Evolutionary conservation across 805 yeast genomes (phyloP), one percentile per base, ranked within the genome.

Genomic region (Wickerhamomyces canadensis): DNA sequence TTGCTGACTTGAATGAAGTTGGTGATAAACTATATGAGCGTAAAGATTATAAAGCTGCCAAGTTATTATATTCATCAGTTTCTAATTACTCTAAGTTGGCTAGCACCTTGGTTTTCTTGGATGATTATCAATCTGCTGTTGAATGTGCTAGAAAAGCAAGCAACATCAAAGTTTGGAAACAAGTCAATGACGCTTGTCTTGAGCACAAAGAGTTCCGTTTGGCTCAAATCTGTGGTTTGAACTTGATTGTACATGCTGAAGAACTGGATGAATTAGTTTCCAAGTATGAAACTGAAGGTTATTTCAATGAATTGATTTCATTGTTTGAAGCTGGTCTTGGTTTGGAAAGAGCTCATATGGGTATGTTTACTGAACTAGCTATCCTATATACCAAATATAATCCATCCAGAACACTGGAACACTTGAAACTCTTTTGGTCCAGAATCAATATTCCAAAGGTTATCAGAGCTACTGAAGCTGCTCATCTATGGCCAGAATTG

Each of bases 111-210:
- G 98, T 93, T 25, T 88, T 80, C 68, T 70, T 93, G 55, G 80
- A 78, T 38, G 97, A 93, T 60, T 89, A 87, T 62, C 97, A 93
- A 67, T 79, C 86, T 39, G 98, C 98, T 35, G 98, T 93, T 45
- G 98, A 93, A 58, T 88, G 97, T 64, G 98, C 98, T 17, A 84
- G 98, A 71, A 93, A 91, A 67, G 98, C 98, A 3, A 84, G 95
- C 25, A 88, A 87, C 62, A 77, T 83, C 43, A 75, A 74, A 56
- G 98, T 93, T 28, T 93, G 98, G 98, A 93, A 88, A 65, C 94
- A 89, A 65, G 98, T 93, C 35, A 87, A 88, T 65, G 85, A 81
- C 60, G 98, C 97, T 17, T 93, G 98, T 76, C 80, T 93, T 61
- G 95, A 81, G 51, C 84, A 86, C 67, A 80, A 80, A 58, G 98